Conservation (phyloP, 2,329 filamentous ascomycete species). For the Teratosphaeria zuluensis region DNA sequence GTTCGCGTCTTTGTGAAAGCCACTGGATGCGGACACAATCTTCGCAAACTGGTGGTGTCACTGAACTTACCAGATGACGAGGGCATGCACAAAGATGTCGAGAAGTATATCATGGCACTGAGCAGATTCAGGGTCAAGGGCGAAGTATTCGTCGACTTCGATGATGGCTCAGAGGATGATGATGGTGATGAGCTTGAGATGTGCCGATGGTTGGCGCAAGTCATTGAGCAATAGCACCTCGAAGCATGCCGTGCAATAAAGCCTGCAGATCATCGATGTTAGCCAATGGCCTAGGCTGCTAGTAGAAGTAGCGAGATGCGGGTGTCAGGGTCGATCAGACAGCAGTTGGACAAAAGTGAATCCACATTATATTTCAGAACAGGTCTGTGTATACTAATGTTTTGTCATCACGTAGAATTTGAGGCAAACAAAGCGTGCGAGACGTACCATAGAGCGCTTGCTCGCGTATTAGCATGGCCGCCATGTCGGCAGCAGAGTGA, state of each 20-base stretch:
- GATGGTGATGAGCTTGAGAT: background rate
- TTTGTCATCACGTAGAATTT: constrained; percentile 16
- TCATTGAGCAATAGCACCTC: background rate
- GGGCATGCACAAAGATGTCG: background rate
- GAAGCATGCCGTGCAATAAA: background rate
- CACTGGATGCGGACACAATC: background rate
- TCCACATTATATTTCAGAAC: constrained; percentile 23
- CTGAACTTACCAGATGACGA: background rate
- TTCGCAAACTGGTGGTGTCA: background rate
- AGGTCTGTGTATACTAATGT: constrained; percentile 23
- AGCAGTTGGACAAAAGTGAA: constrained; percentile 26
- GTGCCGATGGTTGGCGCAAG: background rate
- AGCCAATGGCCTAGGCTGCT: background rate
- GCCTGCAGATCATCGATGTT: background rate
- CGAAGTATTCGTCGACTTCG: background rate
- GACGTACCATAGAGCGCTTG: background rate
- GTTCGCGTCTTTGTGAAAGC: background rate
- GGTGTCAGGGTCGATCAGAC: constrained; percentile 14
- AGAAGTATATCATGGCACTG: background rate
- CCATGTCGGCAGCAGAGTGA: too few relatives aligned
- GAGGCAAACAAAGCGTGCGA: background rate
- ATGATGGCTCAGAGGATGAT: background rate
- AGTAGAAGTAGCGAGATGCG: background rate
- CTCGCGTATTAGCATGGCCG: too few relatives aligned
- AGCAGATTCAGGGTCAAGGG: background rate